These are phyloP conservation scores for Dalbergia cultrata DNA, from an alignment of 306 rosid species.

Conservation along the genomic window DNA sequence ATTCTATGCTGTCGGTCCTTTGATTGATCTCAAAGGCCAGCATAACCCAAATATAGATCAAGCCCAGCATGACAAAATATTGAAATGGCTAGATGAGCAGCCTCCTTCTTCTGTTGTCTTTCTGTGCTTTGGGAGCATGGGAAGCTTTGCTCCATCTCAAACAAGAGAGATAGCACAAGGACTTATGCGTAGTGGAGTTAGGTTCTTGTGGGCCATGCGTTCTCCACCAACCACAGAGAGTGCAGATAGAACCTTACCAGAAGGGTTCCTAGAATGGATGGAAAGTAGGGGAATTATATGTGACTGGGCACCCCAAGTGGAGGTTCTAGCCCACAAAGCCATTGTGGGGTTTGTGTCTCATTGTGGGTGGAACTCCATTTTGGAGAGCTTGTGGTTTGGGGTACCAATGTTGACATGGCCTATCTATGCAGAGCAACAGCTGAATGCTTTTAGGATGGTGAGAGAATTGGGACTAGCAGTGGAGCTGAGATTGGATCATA, in stretches of 20 bases:
- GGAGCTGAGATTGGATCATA: constrained; percentile 62
- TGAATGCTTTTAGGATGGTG: constrained; percentile 71
- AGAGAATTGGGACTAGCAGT: constrained; percentile 56
- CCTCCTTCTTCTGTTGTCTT: constrained; percentile 60
- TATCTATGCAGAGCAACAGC: constrained; percentile 71
- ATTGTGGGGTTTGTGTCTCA: constrained; percentile 67
- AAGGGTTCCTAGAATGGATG: constrained; percentile 67
- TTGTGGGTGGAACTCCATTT: constrained; percentile 79
- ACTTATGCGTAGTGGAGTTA: constrained; percentile 56
- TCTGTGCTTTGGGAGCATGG: constrained; percentile 77
- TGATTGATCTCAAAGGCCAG: constrained; percentile 52
- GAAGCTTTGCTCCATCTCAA: constrained; percentile 62
- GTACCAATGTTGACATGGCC: constrained; percentile 80
- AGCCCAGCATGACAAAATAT: constrained; percentile 52
- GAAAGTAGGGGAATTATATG: constrained; percentile 62
- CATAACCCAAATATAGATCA: constrained; percentile 48
- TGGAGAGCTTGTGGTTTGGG: constrained; percentile 78
- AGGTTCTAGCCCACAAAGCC: constrained; percentile 61
- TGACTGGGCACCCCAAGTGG: constrained; percentile 74
- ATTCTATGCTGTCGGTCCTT: constrained; percentile 68
- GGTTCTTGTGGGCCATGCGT: constrained; percentile 67
- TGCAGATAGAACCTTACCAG: constrained; percentile 49
- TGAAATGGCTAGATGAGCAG: constrained; percentile 71
- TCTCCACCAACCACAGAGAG: constrained; percentile 41
- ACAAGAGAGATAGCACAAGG: constrained; percentile 65